Evolutionary conservation across 2,329 filamentous ascomycete genomes (phyloP).

Genomic region (Pseudogymnoascus sp.): DNA sequence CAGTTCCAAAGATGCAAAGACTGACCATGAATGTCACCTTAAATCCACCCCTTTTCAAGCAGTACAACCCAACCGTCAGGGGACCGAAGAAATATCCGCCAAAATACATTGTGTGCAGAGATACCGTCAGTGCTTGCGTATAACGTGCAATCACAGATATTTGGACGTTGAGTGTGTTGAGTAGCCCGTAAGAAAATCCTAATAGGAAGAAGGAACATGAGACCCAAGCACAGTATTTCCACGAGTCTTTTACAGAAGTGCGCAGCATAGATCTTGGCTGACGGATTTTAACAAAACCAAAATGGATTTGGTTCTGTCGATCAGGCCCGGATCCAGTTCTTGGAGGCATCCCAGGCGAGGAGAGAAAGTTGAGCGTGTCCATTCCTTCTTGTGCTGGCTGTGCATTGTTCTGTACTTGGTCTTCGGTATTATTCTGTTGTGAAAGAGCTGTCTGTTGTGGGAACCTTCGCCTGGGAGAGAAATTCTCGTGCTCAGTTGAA

Average conservation of each 20-base stretch:
- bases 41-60: conserved; percentile 63
- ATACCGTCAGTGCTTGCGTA: conserved; percentile 53
- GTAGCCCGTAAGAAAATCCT: conserved; percentile 79
- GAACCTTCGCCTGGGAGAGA: not conserved
- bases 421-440: not conserved
- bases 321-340: not conserved
- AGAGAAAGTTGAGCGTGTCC: conserved; percentile 24
- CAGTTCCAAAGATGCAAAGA: conserved; percentile 61
- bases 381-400: conserved; percentile 8
- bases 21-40: conserved; percentile 68
- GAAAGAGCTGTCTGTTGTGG: not conserved
- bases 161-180: conserved; percentile 70
- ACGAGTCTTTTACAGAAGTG: conserved; percentile 52
- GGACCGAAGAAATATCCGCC: conserved; percentile 61
- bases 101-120: conserved; percentile 63
- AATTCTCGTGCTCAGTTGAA: not conserved
- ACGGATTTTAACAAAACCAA: conserved; percentile 64
- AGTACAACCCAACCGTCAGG: conserved; percentile 55
- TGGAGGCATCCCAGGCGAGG: conserved; percentile 15
- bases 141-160: conserved; percentile 51
- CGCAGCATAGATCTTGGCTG: conserved; percentile 59
- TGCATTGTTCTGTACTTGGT: not conserved
- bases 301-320: conserved; percentile 42
- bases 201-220: conserved; percentile 74
- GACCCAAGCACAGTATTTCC: conserved; percentile 63